phyloP scores from a whole-genome alignment of 148 eudicot species.

The Camellia granthamiana region DNA sequence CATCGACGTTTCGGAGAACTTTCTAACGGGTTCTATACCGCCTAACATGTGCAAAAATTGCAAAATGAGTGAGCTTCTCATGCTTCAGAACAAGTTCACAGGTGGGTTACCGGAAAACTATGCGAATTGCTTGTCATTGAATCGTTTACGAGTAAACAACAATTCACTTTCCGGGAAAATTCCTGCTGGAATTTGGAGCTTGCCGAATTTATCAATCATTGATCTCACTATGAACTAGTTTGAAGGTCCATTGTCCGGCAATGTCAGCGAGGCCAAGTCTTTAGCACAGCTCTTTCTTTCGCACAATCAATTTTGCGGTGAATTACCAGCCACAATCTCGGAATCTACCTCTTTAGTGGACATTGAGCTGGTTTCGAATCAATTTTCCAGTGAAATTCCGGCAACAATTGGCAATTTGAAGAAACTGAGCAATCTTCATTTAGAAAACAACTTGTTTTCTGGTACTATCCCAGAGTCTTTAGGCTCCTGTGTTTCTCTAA shows the following conservation, averaged over 20 bases:
- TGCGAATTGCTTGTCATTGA: constrained; percentile 31
- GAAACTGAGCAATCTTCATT: constrained; percentile 23
- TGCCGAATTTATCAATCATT: constrained; percentile 24
- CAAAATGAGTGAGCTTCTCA: constrained; percentile 16
- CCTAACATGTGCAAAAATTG: constrained; percentile 43
- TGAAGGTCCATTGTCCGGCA: constrained; percentile 24
- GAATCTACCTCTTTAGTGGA: constrained; percentile 30
- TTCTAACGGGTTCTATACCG: constrained; percentile 29
- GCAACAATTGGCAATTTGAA: constrained; percentile 24
- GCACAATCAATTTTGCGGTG: constrained; percentile 30
- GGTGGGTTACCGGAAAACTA: constrained; percentile 35
- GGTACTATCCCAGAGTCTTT: constrained; percentile 34
- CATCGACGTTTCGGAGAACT: constrained; percentile 34
- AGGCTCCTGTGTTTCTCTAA: constrained; percentile 32
- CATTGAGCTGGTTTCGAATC: constrained; percentile 23
- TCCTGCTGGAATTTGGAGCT: constrained; percentile 38
- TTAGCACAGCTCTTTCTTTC: constrained; percentile 36
- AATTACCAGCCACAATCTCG: constrained; percentile 25
- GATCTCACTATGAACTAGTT: constrained; percentile 36
- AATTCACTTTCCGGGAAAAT: constrained; percentile 38
- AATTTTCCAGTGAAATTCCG: constrained; percentile 31
- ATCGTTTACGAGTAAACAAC: constrained; percentile 25
- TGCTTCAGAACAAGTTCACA: constrained; percentile 35
- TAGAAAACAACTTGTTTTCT: constrained; percentile 27
- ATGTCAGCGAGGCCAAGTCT: constrained; percentile 28